Base-by-base conservation (phyloP, 768 basidiomycete species). In the Termitomyces heimii region DNA sequence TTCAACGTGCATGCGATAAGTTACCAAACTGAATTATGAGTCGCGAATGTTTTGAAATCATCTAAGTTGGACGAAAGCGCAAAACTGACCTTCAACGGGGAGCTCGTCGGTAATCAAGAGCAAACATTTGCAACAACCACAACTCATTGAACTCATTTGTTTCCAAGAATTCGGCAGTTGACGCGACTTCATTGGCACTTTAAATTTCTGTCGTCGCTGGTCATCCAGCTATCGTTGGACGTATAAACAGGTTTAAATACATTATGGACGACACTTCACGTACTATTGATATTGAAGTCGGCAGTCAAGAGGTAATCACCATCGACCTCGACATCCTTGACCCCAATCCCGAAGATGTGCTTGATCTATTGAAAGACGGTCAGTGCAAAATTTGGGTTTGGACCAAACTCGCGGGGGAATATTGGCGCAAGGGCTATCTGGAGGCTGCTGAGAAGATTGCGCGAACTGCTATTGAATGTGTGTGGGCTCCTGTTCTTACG, bases 271-370 rank as follows among this genome's bases (percentile, higher is more conserved):
- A 73, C 48, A 56, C 62, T 26, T 42, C 67, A 40, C 78, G 80
- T 54, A 77, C 84, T 5, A 78, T 89, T 50, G 86, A 89, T 69
- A 89, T 92, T 63, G 89, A 91, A 65, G 77, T 92, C 5, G 86
- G 86, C 37, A 83, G 86, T 7, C 87, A 89, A 70, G 94, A 95
- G 72, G 82, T 91, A 66, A 89, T 95, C 58, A 89, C 90, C 22
- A 86, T 98, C 58, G 91, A 96, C 75, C 81, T 98, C 39, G 89
- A 92, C 75, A 78, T 87, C 63, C 85, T 98, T 51, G 89, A 92
- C 70, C 84, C 85, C 4, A 85, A 83, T 65, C 84, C 87, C 7
- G 84, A 87, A 59, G 87, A 90, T 59, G 83, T 92, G 2, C 73
- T 89, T 49, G 85, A 88, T 63, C 70, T 94, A 4, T 68, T 94